Percentiles rank a stretch among this genome's conserved stretches.
Conservation (phyloP, 1,284 basidiomycete genomes). For the Lentinula novae-zelandiae region DNA sequence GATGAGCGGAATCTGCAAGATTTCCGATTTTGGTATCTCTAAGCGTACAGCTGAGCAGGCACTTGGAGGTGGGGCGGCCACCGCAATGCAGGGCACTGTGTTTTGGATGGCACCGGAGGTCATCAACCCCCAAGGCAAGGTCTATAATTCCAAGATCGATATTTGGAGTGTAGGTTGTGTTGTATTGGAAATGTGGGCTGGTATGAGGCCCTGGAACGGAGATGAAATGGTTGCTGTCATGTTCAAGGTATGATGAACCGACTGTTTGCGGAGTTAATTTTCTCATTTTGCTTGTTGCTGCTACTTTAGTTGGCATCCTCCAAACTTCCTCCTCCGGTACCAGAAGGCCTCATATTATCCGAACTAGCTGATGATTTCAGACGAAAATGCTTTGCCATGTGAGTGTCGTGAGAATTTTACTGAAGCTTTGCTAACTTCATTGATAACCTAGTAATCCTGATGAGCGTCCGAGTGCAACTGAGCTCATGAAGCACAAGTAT, state of each 20-base stretch:
- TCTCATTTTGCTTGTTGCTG: not conserved
- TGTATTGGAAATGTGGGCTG: conserved; percentile 97
- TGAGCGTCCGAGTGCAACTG: conserved; percentile 79
- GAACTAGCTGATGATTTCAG: conserved; percentile 84
- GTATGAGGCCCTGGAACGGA: conserved; percentile 88
- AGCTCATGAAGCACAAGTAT: conserved; percentile 84
- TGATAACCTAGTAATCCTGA: conserved; percentile 67
- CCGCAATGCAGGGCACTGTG: conserved; percentile 94
- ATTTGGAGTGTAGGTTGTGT: conserved; percentile 99
- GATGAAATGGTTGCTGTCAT: conserved; percentile 91
- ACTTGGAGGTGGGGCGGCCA: conserved; percentile 75
- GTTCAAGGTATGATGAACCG: conserved; percentile 70
- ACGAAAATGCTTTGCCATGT: conserved; percentile 88
- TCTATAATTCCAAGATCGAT: conserved; percentile 96
- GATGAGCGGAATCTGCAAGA: conserved; percentile 91
- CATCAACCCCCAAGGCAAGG: conserved; percentile 76
- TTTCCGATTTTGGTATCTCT: conserved; percentile 97
- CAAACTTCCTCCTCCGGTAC: conserved; percentile 85
- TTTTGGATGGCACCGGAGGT: conserved; percentile 99
- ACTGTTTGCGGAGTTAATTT: not conserved
- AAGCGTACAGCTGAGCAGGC: conserved; percentile 82
- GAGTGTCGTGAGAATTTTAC: conserved; percentile 25
- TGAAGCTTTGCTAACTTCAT: conserved; percentile 12
- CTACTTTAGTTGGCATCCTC: conserved; percentile 68
- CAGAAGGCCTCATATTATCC: conserved; percentile 75